Evolutionary conservation across 345 rosid species (phyloP).

Genomic region (Gynandropsis gynandra): DNA sequence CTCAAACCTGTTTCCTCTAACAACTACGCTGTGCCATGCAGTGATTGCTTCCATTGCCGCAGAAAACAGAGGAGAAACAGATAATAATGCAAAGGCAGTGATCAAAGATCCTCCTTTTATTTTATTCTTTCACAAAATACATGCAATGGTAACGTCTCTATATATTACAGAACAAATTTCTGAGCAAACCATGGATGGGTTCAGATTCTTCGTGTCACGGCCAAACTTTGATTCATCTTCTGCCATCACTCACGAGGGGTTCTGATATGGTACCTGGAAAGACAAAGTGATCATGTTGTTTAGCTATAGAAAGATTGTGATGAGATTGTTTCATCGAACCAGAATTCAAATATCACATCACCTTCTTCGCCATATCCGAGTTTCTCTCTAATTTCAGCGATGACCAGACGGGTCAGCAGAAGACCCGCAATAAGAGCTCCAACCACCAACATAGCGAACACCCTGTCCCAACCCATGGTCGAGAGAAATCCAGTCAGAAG

Average conservation of each 20-base stretch:
- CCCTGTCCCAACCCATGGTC: constrained; percentile 63
- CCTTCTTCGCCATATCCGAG: constrained; percentile 43
- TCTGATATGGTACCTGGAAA: constrained; percentile 31
- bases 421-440: constrained; percentile 76
- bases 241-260: constrained; percentile 31
- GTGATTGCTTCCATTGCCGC: constrained; percentile 78
- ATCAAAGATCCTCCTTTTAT: constrained; percentile 7
- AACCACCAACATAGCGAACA: constrained; percentile 61
- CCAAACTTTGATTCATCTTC: constrained; percentile 19
- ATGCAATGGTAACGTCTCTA: no score
- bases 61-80: constrained; percentile 74
- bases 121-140: constrained; percentile 6
- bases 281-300: constrained; percentile 1
- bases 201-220: not conserved
- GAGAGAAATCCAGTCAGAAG: constrained; percentile 86
- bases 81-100: constrained; percentile 1
- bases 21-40: constrained; percentile 39
- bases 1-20: constrained; percentile 39
- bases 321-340: not conserved
- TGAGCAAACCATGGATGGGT: not conserved
- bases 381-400: constrained; percentile 31
- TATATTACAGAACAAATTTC: not conserved
- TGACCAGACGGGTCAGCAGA: constrained; percentile 59
- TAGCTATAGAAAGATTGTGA: not conserved
- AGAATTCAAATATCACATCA: constrained; percentile 20